Conservation (phyloP, 2,329 filamentous ascomycete genomes). For the Colletotrichum theobromicola region DNA sequence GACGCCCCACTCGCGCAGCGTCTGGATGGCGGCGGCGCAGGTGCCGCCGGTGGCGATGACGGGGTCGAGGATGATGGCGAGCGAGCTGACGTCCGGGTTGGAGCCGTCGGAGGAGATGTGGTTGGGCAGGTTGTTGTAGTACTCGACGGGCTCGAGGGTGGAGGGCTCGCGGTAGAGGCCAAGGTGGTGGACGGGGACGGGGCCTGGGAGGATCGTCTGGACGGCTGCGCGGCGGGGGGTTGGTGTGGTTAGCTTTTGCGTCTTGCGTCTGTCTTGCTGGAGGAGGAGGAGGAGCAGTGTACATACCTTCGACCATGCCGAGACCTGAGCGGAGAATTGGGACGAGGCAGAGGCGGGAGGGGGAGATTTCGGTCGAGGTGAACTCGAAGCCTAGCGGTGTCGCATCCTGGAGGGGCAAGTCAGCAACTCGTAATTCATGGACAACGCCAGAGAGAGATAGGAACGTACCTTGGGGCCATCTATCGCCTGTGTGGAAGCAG, state of each 20-base stretch:
- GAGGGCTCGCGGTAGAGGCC: conserved; percentile 91
- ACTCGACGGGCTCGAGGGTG: conserved; percentile 89
- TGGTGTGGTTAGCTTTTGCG: conserved; percentile 10
- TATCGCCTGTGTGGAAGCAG: conserved; percentile 60
- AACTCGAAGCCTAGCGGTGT: conserved; percentile 83
- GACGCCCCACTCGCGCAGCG: conserved; percentile 90
- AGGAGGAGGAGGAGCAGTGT: not conserved
- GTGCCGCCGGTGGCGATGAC: conserved; percentile 95
- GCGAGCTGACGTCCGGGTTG: conserved; percentile 42
- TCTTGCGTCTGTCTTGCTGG: not conserved
- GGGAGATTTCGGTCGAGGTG: conserved; percentile 66
- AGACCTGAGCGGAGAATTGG: conserved; percentile 93
- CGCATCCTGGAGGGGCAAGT: conserved; percentile 60
- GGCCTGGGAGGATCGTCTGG: conserved; percentile 78
- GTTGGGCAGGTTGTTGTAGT: conserved; percentile 96
- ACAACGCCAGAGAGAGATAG: not conserved
- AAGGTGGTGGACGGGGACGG: conserved; percentile 89
- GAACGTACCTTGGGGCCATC: conserved; percentile 66
- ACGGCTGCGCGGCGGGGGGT: conserved; percentile 58
- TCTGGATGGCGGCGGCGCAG: conserved; percentile 86
- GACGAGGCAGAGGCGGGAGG: conserved; percentile 77
- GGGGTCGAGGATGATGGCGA: conserved; percentile 89
- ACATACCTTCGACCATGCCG: conserved; percentile 83
- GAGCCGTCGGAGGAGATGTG: conserved; percentile 53
- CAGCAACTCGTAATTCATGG: not conserved